Base-by-base conservation (phyloP, 179 eudicot genomes). In the Dionaea muscipula region DNA sequence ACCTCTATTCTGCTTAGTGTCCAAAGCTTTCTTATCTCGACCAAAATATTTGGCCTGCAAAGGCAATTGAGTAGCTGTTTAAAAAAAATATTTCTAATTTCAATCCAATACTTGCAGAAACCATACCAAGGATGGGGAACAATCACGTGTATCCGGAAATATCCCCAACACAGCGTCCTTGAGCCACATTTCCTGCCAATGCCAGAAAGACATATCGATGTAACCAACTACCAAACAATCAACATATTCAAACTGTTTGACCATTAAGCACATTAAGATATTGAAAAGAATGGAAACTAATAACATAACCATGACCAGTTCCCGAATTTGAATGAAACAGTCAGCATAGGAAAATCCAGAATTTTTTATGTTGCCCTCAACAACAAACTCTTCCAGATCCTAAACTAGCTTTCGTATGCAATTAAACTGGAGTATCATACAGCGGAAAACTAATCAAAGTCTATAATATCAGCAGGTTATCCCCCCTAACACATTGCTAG, bases 101-200 rank as follows among this genome's bases (percentile, higher is more conserved):
- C 24, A 53, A 18, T 54, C 47, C 51, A 24, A 63, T 33, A 60
- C 49, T 31, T 14, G 46, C 41, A 53, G 53, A 49, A 63, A 51
- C 47, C 82, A 67, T 78, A 93, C 99, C 86, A 88, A 72, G 46
- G 90, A 93, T 28, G 90, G 72, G 35, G 95, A 78, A 72, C 85
- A 88, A 68, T 81, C 90, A 67, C 72, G 71, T 44, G 99, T 93
- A 72, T 93, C 99, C 63, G 96, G 66, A 80, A 93, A 93, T 64
- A 79, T 70, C 66, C 69, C 72, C 59, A 88, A 85, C 55, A 83
- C 86, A 52, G 78, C 55, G 58, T 84, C 86, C 67, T 81, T 83
- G 71, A 93, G 74, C 96, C 95, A 93, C 33, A 67, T 72, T 71
- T 93, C 99, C 99, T 93, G 77, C 10, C 47, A 43, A 43, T 19